Evolutionary conservation across 805 yeast genomes (phyloP).

Genomic region (Brettanomyces bruxellensis): DNA sequence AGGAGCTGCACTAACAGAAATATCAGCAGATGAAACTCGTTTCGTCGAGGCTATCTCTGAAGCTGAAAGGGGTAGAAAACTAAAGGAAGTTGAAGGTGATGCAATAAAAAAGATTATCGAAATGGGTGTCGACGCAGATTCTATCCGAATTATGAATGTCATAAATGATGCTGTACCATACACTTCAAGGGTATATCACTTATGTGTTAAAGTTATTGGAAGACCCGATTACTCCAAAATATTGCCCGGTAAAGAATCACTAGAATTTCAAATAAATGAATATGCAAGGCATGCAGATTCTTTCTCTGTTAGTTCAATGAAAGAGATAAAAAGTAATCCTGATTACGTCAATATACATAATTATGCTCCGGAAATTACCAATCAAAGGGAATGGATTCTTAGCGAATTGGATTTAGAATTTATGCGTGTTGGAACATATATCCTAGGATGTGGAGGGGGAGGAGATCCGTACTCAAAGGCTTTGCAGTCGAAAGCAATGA

Average conservation of each 20-base stretch:
- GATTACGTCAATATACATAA: constrained; percentile 9
- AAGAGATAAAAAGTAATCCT: constrained; percentile 3
- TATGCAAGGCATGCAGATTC: constrained; percentile 3
- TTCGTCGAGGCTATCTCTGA: constrained; percentile 8
- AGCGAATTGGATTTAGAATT: constrained; percentile 34
- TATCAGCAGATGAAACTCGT: constrained; percentile 24
- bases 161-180: constrained; percentile 25
- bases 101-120: constrained; percentile 12
- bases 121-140: constrained; percentile 21
- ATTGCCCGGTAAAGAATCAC: not conserved
- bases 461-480: constrained; percentile 36
- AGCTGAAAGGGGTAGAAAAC: constrained; percentile 13
- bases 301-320: constrained; percentile 1
- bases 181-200: constrained; percentile 25
- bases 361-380: constrained; percentile 10
- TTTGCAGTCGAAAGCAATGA: constrained; percentile 25
- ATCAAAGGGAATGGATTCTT: constrained; percentile 29
- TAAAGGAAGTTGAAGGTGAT: constrained; percentile 11
- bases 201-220: constrained; percentile 32
- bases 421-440: constrained; percentile 33
- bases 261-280: constrained; percentile 11
- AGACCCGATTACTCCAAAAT: constrained; percentile 31
- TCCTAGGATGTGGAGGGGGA: constrained; percentile 45
- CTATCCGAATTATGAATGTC: constrained; percentile 19
- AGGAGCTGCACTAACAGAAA: constrained; percentile 40